Conservation (phyloP, 768 basidiomycete species). For the Paxillus ammoniavirescens region DNA sequence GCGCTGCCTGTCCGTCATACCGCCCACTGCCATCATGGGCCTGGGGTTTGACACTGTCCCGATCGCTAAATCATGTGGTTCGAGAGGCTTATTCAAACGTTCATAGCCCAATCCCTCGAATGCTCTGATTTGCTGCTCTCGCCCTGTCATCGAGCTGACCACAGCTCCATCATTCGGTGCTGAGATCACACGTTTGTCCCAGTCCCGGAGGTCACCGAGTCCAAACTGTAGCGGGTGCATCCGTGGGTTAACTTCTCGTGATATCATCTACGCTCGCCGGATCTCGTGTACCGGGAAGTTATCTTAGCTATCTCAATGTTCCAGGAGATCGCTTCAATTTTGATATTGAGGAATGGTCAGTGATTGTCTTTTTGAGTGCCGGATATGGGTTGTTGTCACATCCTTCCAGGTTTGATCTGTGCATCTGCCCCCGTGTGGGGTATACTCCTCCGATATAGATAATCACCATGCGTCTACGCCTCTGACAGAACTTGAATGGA, state of each 20-base stretch:
- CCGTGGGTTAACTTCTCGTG: background rate
- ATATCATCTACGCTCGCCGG: background rate
- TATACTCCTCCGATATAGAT: slow-evolving; percentile 5
- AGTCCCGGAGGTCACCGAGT: background rate
- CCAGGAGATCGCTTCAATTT: background rate
- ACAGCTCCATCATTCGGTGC: background rate
- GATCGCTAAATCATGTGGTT: background rate
- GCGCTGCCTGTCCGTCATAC: background rate
- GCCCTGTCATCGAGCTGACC: background rate
- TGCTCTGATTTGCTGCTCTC: background rate
- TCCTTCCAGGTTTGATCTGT: background rate
- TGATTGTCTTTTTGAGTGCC: background rate
- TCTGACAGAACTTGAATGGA: background rate
- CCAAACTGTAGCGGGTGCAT: background rate
- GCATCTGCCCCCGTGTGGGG: background rate
- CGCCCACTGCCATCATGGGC: background rate
- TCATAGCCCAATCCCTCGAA: background rate
- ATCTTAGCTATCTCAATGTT: background rate
- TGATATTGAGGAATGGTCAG: background rate
- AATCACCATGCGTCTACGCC: background rate
- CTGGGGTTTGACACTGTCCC: background rate
- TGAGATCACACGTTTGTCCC: background rate
- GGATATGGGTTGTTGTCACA: background rate
- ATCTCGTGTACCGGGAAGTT: background rate
- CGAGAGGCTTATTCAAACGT: background rate